Percentiles rank a stretch among this genome's conserved stretches.
Conservation (phyloP, 306 rosid species). For the Sesbania bispinosa region DNA sequence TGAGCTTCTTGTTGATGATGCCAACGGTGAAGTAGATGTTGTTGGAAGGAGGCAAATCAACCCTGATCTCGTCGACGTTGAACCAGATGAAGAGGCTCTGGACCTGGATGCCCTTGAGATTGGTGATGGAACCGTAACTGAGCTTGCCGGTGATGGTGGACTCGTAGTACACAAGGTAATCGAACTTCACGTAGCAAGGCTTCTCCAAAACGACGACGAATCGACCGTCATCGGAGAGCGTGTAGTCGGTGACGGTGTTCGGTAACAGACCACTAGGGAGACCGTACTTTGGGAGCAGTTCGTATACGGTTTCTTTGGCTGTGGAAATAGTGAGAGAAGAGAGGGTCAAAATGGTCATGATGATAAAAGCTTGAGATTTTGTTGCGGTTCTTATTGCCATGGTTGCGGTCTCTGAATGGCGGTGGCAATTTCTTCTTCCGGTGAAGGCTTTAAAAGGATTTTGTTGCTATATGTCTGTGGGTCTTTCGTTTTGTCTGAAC, state of each 20-base stretch:
- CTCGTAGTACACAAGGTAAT: constrained; percentile 72
- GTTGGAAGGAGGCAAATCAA: constrained; percentile 86
- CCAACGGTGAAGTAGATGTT: constrained; percentile 85
- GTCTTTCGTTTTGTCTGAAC: no score
- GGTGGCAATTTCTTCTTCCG: not conserved
- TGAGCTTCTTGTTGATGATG: constrained; percentile 76
- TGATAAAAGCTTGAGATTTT: not conserved
- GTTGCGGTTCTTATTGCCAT: constrained; percentile 25
- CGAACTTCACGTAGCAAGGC: constrained; percentile 73
- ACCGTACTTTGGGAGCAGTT: constrained; percentile 64
- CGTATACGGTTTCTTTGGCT: constrained; percentile 50
- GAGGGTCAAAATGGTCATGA: not conserved
- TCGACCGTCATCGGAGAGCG: constrained; percentile 54
- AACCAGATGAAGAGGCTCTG: constrained; percentile 70
- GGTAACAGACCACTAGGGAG: constrained; percentile 85
- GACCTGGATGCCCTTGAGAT: constrained; percentile 75
- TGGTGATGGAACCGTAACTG: constrained; percentile 65
- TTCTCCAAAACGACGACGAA: constrained; percentile 57
- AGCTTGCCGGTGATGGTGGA: constrained; percentile 65
- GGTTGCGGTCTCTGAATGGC: not conserved
- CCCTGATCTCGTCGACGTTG: constrained; percentile 80
- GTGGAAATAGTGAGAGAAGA: not conserved
- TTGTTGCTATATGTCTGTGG: no score
- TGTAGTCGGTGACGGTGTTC: constrained; percentile 50
- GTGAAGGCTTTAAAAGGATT: no score